A percentile compares a stretch with the other conserved stretches of the same genome.
These are phyloP conservation scores for Trichoderma atroviride DNA, from an alignment of 2,329 filamentous ascomycete genomes.

Conservation along the genomic window DNA sequence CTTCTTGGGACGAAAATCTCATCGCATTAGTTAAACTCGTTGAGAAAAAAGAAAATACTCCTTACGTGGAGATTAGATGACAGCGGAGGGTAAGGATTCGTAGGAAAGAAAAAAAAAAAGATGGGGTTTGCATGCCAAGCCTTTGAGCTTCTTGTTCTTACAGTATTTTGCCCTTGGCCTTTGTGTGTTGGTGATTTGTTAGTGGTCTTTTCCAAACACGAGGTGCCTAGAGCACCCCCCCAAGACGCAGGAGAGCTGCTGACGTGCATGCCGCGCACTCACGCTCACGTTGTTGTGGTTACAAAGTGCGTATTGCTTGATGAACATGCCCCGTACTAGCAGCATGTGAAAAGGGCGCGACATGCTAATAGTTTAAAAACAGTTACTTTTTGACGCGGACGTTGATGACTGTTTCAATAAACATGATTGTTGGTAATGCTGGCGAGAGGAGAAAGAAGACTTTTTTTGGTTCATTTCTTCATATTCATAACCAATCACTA, in stretches of 20 bases:
- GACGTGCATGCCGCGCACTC: slow-evolving; percentile 7
- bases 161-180: not conserved
- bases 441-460: not conserved
- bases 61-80: not conserved
- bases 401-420: not conserved
- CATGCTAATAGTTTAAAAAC: not conserved
- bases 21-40: not conserved
- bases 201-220: not conserved
- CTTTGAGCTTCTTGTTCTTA: not conserved
- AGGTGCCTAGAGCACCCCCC: not conserved
- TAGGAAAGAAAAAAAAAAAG: not conserved
- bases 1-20: not conserved
- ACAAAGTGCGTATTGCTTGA: not conserved
- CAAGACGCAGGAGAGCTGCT: not conserved
- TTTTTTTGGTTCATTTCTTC: not conserved
- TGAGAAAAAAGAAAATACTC: not conserved
- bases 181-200: not conserved
- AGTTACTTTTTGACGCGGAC: not conserved
- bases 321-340: not conserved
- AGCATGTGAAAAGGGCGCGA: not conserved
- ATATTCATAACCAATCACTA: not conserved
- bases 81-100: not conserved
- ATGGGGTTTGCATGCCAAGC: not conserved
- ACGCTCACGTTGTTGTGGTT: not conserved
- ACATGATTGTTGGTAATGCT: not conserved